These are phyloP conservation scores for Elsinoe necatrix DNA, from an alignment of 2,329 filamentous ascomycete species.

Conservation along the genomic window DNA sequence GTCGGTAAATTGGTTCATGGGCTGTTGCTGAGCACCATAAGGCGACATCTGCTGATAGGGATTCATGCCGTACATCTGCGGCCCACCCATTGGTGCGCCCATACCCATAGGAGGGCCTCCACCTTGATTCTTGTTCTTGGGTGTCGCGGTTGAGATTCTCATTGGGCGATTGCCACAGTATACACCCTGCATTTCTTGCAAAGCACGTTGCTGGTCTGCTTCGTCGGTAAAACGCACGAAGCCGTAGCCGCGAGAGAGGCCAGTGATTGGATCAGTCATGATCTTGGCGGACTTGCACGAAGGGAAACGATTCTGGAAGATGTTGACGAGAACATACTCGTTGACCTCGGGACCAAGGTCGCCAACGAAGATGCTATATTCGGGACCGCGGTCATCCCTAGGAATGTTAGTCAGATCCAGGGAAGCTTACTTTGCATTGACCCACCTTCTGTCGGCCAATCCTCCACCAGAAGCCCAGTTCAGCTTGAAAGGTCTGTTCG, in stretches of 20 bases:
- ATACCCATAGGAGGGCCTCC: conserved; percentile 46
- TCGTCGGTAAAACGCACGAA: conserved; percentile 97
- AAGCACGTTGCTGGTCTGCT: conserved; percentile 87
- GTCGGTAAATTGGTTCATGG: conserved; percentile 99
- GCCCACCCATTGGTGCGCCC: conserved; percentile 38
- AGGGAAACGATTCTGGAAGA: conserved; percentile 93
- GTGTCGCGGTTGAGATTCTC: conserved; percentile 95
- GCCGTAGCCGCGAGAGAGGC: conserved; percentile 94
- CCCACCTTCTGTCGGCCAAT: conserved; percentile 73
- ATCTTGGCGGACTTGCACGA: conserved; percentile 99
- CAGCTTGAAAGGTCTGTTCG: conserved; percentile 89
- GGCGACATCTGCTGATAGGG: conserved; percentile 40
- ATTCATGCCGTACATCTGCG: conserved; percentile 63
- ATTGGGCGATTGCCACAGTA: conserved; percentile 98
- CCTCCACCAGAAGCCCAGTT: conserved; percentile 99
- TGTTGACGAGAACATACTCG: conserved; percentile 91
- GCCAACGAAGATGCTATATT: conserved; percentile 96
- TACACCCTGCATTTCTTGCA: conserved; percentile 97
- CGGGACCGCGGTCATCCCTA: conserved; percentile 89
- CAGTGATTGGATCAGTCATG: conserved; percentile 97
- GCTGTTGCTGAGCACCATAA: conserved; percentile 44
- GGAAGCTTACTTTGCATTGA: conserved; percentile 37
- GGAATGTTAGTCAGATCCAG: not conserved
- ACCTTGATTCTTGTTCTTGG: conserved; percentile 71
- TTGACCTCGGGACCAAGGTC: conserved; percentile 97